phyloP scores from a whole-genome alignment of 345 rosid genomes.

The Mangifera indica region DNA sequence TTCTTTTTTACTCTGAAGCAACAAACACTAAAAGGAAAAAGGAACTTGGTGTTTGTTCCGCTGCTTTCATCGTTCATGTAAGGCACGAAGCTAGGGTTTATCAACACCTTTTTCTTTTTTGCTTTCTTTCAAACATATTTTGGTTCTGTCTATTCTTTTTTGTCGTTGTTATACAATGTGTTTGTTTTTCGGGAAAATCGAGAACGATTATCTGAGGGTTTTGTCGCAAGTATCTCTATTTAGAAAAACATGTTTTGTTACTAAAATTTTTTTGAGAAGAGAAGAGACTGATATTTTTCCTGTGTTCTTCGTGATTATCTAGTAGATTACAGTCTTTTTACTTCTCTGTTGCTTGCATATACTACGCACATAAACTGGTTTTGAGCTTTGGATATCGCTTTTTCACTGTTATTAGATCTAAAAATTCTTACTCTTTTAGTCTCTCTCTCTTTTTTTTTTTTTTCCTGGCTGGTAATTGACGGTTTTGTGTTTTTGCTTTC shows the following conservation, averaged over 20 bases:
- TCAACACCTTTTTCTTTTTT: neutral
- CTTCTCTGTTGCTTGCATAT: conserved; percentile 29
- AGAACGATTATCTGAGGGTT: neutral
- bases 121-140: neutral
- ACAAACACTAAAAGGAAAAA: conserved; percentile 2
- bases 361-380: conserved; percentile 22
- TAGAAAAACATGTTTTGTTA: conserved; percentile 16
- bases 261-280: neutral
- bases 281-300: neutral
- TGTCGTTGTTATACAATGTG: conserved; percentile 16
- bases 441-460: neutral
- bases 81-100: conserved; percentile 6
- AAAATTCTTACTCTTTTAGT: neutral
- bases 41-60: neutral
- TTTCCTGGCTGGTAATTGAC: neutral
- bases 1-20: neutral
- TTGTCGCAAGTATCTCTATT: neutral
- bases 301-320: neutral
- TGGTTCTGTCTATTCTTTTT: conserved; percentile 12
- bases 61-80: neutral
- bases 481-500: conserved; percentile 3
- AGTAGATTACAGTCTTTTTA: conserved; percentile 7
- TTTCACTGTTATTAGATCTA: conserved; percentile 20
- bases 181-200: conserved; percentile 30
- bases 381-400: neutral